Conservation (phyloP, 2,329 filamentous ascomycete species). For the Scytalidium lignicola region DNA sequence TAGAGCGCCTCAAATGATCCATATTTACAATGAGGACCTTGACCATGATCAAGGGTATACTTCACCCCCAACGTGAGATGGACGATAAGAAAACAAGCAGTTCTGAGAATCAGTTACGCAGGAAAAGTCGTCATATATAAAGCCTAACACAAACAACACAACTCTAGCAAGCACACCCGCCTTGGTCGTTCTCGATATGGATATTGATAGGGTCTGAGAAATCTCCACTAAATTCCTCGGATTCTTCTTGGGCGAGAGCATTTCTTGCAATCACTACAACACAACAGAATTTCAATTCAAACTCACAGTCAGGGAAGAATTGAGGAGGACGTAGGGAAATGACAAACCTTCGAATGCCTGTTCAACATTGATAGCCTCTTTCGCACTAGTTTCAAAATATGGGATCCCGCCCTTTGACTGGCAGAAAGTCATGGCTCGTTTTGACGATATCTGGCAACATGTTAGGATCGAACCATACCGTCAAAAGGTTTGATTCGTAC, state of each 20-base stretch:
- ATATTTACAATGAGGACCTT: neutral
- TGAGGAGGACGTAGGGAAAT: conserved; percentile 3
- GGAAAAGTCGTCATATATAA: neutral
- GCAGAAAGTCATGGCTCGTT: conserved; percentile 95
- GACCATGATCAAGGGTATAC: neutral
- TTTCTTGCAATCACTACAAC: conserved; percentile 85
- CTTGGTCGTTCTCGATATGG: conserved; percentile 87
- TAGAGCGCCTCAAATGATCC: neutral
- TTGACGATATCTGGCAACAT: conserved; percentile 70
- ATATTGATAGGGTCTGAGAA: conserved; percentile 99
- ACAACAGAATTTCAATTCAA: neutral
- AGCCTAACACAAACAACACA: neutral
- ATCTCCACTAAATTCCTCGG: conserved; percentile 94
- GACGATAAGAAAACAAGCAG: neutral
- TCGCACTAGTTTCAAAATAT: conserved; percentile 98
- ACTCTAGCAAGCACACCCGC: conserved; percentile 86
- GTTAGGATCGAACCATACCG: conserved; percentile 15
- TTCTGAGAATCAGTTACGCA: neutral
- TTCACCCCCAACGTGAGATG: neutral
- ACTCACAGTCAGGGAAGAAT: too few relatives aligned
- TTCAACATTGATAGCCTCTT: conserved; percentile 98
- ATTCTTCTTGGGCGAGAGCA: conserved; percentile 92
- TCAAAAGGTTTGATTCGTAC: conserved; percentile 39
- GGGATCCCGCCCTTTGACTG: conserved; percentile 96
- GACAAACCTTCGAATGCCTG: conserved; percentile 63